These are phyloP conservation scores for Crassisporium funariophilum DNA, from an alignment of 768 basidiomycete species.

Conservation along the genomic window DNA sequence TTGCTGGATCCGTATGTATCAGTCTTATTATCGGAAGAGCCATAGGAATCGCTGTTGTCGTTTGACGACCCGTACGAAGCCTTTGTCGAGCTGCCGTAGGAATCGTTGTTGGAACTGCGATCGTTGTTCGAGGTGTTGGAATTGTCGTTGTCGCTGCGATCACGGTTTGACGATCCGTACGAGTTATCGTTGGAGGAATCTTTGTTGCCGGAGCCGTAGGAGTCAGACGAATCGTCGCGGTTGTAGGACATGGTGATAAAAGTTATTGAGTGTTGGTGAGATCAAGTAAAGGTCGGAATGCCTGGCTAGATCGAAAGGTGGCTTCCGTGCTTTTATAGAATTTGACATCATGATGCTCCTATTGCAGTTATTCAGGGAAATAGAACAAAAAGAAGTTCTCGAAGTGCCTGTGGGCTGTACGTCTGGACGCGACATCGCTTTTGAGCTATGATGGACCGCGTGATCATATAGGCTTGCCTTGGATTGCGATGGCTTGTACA, in stretches of 20 bases:
- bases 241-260: constrained; percentile 14
- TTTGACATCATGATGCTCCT: too few relatives aligned
- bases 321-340: too few relatives aligned
- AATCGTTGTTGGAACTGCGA: constrained; percentile 23
- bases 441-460: constrained; percentile 3
- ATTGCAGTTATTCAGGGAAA: too few relatives aligned
- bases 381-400: background rate
- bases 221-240: constrained; percentile 21
- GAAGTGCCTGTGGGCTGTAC: constrained; percentile 11
- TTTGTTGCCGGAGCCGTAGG: constrained; percentile 24
- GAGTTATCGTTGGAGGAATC: constrained; percentile 19
- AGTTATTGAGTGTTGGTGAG: too few relatives aligned
- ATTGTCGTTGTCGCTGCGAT: constrained; percentile 21
- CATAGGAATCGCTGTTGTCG: constrained; percentile 20
- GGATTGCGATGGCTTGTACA: constrained; percentile 5
- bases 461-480: constrained; percentile 10
- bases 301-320: too few relatives aligned
- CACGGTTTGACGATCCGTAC: constrained; percentile 23
- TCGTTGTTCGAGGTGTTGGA: constrained; percentile 30
- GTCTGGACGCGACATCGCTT: background rate
- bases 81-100: constrained; percentile 28
- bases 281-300: too few relatives aligned
- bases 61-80: constrained; percentile 13
- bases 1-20: constrained; percentile 23
- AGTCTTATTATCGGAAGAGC: constrained; percentile 19